These are phyloP conservation scores for Colletotrichum sp. DNA, from an alignment of 2,329 filamentous ascomycete species.

Conservation along the genomic window DNA sequence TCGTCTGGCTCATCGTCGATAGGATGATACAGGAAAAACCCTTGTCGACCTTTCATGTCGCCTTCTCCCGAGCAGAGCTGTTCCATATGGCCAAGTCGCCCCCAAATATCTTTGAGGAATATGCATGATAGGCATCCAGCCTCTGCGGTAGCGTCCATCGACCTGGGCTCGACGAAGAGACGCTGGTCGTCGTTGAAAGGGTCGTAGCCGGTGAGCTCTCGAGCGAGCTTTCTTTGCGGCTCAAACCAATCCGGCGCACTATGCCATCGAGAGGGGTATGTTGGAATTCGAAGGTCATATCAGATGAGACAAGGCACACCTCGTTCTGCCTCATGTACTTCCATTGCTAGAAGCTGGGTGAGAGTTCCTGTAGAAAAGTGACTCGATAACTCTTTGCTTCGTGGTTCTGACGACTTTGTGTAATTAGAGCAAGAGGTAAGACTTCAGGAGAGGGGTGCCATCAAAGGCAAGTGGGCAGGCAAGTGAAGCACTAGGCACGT, in stretches of 20 bases:
- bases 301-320: neutral
- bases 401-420: too few species aligned
- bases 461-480: too few species aligned
- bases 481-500: accelerated
- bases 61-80: accelerated
- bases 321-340: neutral
- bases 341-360: neutral
- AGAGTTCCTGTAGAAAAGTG: neutral
- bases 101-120: neutral
- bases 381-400: neutral
- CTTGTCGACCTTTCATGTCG: neutral
- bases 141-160: neutral
- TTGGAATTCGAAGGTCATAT: neutral
- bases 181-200: accelerated
- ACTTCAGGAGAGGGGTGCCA: neutral
- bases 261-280: too few species aligned
- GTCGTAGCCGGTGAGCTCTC: neutral
- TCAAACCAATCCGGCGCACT: too few species aligned
- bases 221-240: neutral
- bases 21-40: too few species aligned
- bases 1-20: too few species aligned
- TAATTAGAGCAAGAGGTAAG: accelerated
- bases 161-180: neutral
- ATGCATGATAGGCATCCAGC: neutral
- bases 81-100: neutral